Evolutionary conservation across 2,329 filamentous ascomycete species (phyloP).

Genomic region (Verruconis gallopava): DNA sequence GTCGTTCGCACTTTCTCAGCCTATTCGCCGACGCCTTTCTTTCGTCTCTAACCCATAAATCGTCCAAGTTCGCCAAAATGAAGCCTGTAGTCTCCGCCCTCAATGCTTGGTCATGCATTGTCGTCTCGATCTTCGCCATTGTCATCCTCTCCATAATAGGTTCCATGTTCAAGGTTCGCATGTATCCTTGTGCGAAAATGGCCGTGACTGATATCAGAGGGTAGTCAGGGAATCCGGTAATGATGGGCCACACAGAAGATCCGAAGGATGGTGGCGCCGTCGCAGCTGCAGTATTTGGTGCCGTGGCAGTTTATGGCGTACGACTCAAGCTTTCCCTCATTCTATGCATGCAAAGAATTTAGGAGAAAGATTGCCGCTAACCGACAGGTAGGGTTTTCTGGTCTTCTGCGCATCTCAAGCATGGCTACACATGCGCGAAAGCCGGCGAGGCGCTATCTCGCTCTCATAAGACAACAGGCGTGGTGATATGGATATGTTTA

Average conservation of each 20-base stretch:
- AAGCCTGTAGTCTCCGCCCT: constrained; percentile 86
- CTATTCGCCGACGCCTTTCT: too few species aligned
- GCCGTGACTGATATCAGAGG: too few species aligned
- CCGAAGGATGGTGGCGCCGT: constrained; percentile 64
- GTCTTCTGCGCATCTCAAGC: constrained; percentile 87
- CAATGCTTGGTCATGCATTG: constrained; percentile 86
- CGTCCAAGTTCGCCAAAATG: too few species aligned
- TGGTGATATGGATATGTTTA: too few species aligned
- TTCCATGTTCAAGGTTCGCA: constrained; percentile 56
- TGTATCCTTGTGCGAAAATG: constrained; percentile 6
- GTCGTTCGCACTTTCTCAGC: too few species aligned
- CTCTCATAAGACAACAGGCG: constrained; percentile 39
- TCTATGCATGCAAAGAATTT: not conserved
- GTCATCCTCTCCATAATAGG: constrained; percentile 53
- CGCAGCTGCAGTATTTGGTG: constrained; percentile 72
- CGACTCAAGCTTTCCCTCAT: constrained; percentile 25
- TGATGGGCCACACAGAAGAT: constrained; percentile 61
- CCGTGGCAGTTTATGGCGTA: constrained; percentile 82
- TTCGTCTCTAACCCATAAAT: too few species aligned
- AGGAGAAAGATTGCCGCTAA: not conserved
- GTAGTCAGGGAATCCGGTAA: constrained; percentile 67
- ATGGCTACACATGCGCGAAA: constrained; percentile 71
- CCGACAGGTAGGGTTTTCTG: constrained; percentile 57
- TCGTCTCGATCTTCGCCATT: constrained; percentile 52
- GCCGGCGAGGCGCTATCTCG: constrained; percentile 70